Evolutionary conservation across 495 filamentous ascomycete genomes (phyloP).

Genomic region (Evansstolkia leycettana): DNA sequence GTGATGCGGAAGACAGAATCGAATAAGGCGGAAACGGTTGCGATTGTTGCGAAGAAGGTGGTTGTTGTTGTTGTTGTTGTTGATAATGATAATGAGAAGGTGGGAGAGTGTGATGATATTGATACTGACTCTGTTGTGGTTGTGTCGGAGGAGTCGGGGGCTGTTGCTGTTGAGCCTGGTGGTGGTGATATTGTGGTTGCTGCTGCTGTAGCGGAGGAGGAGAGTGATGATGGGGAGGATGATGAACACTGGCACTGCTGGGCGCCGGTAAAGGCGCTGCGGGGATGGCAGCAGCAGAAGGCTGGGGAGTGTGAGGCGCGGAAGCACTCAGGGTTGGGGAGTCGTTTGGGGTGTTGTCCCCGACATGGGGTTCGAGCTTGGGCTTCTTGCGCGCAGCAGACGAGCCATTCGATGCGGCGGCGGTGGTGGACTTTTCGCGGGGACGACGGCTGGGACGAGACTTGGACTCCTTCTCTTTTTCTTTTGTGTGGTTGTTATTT

Average conservation of each 20-base stretch:
- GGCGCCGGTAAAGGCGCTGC: too few relatives aligned
- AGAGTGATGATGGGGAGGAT: background rate
- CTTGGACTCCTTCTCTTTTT: conserved; percentile 11
- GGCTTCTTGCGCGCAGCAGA: conserved; percentile 34
- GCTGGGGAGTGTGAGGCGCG: background rate
- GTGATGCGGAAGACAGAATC: conserved; percentile 10
- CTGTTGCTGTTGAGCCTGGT: background rate
- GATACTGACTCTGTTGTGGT: too few relatives aligned
- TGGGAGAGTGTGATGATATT: background rate
- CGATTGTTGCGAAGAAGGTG: conserved; percentile 7
- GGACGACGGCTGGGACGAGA: conserved; percentile 22
- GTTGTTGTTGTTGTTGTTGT: conserved; percentile 3
- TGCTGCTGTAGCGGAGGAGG: conserved; percentile 1
- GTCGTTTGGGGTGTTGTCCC: background rate
- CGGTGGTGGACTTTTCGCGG: conserved; percentile 26
- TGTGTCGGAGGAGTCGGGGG: conserved; percentile 2
- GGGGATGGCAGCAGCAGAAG: too few relatives aligned
- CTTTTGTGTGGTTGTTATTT: background rate
- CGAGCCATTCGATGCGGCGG: too few relatives aligned
- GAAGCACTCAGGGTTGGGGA: background rate
- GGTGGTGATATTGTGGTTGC: background rate
- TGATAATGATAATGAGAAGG: background rate
- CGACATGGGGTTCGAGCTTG: conserved; percentile 22
- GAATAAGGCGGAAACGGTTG: conserved; percentile 14
- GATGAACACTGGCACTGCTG: too few relatives aligned